Percentiles rank a stretch among this genome's conserved stretches.
These are phyloP conservation scores for Nadsonia fulvescens DNA, from an alignment of 805 yeast genomes.

Conservation along the genomic window DNA sequence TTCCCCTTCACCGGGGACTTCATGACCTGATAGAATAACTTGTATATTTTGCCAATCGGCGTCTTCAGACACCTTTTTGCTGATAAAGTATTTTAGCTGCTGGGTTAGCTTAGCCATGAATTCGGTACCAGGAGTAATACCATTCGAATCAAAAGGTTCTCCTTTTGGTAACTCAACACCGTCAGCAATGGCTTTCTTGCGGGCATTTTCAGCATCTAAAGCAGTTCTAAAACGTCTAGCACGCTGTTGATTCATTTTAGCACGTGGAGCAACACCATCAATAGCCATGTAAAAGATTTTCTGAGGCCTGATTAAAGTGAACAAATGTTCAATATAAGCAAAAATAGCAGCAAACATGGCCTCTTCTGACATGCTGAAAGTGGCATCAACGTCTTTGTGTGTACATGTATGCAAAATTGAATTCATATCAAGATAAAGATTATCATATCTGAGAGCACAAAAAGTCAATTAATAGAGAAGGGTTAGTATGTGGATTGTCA, in stretches of 20 bases:
- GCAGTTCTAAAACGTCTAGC: constrained; percentile 87
- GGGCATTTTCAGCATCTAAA: constrained; percentile 63
- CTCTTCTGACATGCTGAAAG: constrained; percentile 61
- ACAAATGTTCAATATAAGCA: constrained; percentile 85
- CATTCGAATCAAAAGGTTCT: constrained; percentile 80
- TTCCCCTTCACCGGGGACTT: constrained; percentile 99
- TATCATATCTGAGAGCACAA: constrained; percentile 60
- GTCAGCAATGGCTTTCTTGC: constrained; percentile 46
- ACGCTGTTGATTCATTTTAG: constrained; percentile 94
- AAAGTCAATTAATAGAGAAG: too few species aligned
- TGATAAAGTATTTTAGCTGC: constrained; percentile 79
- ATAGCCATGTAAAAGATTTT: constrained; percentile 88
- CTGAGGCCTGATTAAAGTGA: constrained; percentile 75
- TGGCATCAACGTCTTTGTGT: constrained; percentile 54
- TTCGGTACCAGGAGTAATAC: constrained; percentile 97
- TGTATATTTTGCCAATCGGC: constrained; percentile 88
- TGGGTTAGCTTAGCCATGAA: constrained; percentile 83
- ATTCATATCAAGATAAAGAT: constrained; percentile 91
- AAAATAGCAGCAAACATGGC: constrained; percentile 86
- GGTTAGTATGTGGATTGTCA: neutral
- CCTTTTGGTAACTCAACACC: constrained; percentile 63
- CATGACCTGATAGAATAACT: constrained; percentile 83
- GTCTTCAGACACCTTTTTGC: constrained; percentile 70
- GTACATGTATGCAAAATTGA: constrained; percentile 78
- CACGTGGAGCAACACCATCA: constrained; percentile 98